Conservation (phyloP, 495 filamentous ascomycete species). For the Clavariopsis aquatica region DNA sequence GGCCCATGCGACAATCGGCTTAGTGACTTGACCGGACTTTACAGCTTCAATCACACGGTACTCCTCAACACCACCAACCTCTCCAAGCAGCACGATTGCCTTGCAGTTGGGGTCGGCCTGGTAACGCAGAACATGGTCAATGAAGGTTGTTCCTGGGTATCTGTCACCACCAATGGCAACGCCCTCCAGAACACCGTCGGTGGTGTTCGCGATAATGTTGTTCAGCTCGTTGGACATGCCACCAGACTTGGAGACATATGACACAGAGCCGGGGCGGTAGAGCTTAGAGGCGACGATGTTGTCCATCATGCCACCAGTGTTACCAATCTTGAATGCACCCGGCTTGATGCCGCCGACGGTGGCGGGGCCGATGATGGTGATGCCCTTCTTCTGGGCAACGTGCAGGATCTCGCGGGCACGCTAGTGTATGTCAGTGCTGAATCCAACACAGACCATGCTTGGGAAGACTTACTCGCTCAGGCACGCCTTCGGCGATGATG, state of each 20-base stretch:
- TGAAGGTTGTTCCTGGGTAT: constrained; percentile 98
- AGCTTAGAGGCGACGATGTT: constrained; percentile 99
- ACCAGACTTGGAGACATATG: constrained; percentile 99
- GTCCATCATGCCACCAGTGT: constrained; percentile 99
- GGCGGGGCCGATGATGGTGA: constrained; percentile 97
- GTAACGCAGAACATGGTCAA: constrained; percentile 95
- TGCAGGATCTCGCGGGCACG: constrained; percentile 97
- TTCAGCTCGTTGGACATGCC: constrained; percentile 99
- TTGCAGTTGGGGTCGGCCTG: constrained; percentile 96
- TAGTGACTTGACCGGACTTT: constrained; percentile 89
- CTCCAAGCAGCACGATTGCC: constrained; percentile 91
- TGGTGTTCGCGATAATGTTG: constrained; percentile 95
- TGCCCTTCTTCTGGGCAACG: constrained; percentile 93
- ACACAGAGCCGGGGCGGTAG: constrained; percentile 97
- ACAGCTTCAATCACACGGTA: constrained; percentile 99
- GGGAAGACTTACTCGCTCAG: constrained; percentile 77
- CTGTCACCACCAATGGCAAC: constrained; percentile 98
- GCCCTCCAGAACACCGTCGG: constrained; percentile 98
- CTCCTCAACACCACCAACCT: constrained; percentile 99
- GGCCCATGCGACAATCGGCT: constrained; percentile 98
- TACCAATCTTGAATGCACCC: constrained; percentile 98
- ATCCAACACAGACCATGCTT: not conserved
- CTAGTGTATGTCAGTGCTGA: constrained; percentile 44
- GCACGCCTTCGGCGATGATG: constrained; percentile 98
- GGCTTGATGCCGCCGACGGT: constrained; percentile 99